These are phyloP conservation scores for Helichrysum umbraculigerum DNA, from an alignment of 129 eudicot genomes.

Conservation along the genomic window DNA sequence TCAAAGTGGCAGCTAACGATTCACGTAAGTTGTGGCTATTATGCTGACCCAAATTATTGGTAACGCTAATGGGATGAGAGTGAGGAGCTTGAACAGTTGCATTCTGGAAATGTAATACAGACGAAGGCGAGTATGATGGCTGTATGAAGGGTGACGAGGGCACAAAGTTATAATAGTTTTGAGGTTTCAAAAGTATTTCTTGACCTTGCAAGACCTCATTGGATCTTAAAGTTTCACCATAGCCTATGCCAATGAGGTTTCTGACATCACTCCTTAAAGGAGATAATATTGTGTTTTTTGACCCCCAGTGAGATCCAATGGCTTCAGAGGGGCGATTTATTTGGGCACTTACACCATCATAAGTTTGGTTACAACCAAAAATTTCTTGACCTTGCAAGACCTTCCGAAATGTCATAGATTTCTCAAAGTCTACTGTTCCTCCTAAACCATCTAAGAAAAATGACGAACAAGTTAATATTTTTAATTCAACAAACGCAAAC, in stretches of 20 bases:
- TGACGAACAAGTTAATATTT: neutral
- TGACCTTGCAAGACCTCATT: slow-evolving; percentile 98
- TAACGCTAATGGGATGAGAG: slow-evolving; percentile 15
- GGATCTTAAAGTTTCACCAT: slow-evolving; percentile 43
- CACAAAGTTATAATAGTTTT: neutral
- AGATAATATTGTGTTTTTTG: slow-evolving; percentile 22
- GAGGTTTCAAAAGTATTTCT: slow-evolving; percentile 49
- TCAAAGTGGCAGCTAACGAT: neutral
- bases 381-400: slow-evolving; percentile 99
- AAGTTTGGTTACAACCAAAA: slow-evolving; percentile 36
- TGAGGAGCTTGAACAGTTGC: slow-evolving; percentile 25
- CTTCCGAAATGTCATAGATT: slow-evolving; percentile 67
- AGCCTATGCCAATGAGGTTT: slow-evolving; percentile 33
- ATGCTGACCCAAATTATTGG: slow-evolving; percentile 6
- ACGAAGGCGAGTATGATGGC: slow-evolving; percentile 40
- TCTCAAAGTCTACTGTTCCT: slow-evolving; percentile 54
- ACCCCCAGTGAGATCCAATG: neutral
- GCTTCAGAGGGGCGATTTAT: neutral
- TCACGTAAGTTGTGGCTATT: neutral
- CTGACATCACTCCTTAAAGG: slow-evolving; percentile 17
- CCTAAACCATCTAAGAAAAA: slow-evolving; percentile 51
- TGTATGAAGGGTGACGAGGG: slow-evolving; percentile 34
- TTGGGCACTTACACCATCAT: neutral
- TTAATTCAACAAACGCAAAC: too few relatives aligned
- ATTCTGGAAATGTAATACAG: slow-evolving; percentile 50